Conservation (phyloP, 1,284 basidiomycete species). For the Pseudozyma pruni region DNA sequence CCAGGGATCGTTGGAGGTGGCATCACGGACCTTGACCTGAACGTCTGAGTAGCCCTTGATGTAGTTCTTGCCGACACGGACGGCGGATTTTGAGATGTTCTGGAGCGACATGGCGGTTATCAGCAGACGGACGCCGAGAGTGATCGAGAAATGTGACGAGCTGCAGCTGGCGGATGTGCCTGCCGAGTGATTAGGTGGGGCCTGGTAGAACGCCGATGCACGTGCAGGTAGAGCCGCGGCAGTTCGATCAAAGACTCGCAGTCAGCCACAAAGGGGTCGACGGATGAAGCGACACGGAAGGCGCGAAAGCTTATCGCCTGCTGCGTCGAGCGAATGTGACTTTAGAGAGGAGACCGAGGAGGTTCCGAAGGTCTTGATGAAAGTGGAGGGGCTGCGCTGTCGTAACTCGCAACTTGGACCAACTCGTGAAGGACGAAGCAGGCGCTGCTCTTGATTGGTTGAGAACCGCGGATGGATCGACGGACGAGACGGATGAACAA, state of each 20-base stretch:
- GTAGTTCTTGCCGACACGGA: slow-evolving; percentile 67
- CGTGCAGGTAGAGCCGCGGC: neutral
- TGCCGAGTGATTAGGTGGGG: neutral
- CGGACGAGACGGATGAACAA: neutral
- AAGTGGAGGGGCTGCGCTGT: slow-evolving; percentile 1
- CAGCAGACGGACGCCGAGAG: neutral
- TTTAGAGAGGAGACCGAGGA: neutral
- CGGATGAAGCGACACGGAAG: neutral
- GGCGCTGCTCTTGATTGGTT: neutral
- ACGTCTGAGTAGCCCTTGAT: slow-evolving; percentile 70
- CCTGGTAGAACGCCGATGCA: neutral
- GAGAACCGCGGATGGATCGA: neutral
- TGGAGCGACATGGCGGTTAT: slow-evolving; percentile 59
- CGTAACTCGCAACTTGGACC: neutral
- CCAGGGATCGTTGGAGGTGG: slow-evolving; percentile 99
- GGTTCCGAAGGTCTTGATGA: neutral
- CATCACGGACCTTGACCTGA: slow-evolving; percentile 94
- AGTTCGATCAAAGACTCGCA: no score
- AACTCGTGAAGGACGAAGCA: no score
- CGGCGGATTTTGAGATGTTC: slow-evolving; percentile 64
- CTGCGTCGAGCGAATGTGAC: neutral
- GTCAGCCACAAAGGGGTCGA: no score
- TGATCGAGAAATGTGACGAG: neutral
- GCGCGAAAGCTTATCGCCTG: neutral
- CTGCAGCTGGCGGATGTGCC: neutral